Evolutionary conservation across 257 asterid species (phyloP).

Genomic region (Oldenlandia corymbosa): DNA sequence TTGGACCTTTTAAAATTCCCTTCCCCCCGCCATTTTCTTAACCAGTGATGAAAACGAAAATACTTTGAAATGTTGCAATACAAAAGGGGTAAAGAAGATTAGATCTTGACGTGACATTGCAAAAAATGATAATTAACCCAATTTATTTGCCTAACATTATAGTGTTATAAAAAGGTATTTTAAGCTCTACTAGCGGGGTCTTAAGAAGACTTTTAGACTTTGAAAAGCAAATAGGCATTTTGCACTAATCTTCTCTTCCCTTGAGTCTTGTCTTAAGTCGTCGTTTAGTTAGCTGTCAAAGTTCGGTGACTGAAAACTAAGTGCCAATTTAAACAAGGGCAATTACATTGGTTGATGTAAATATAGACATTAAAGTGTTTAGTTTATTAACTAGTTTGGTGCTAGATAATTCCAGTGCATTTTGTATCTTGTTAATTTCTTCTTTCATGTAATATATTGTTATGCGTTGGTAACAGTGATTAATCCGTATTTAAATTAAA

Average conservation of each 20-base stretch:
- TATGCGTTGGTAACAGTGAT: no score
- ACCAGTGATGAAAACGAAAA: neutral
- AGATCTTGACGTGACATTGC: no score
- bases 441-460: no score
- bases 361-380: no score
- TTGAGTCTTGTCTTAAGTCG: neutral
- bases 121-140: no score
- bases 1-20: neutral
- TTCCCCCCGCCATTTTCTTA: slow-evolving; percentile 8
- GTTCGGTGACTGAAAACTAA: slow-evolving; percentile 9
- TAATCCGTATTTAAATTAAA: no score
- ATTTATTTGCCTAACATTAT: slow-evolving; percentile 1
- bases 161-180: neutral
- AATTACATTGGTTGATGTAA: no score
- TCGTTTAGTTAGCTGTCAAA: neutral
- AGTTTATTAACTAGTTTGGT: no score
- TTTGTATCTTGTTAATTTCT: no score
- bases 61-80: no score
- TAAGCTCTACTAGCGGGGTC: neutral
- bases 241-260: neutral
- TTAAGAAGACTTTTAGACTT: neutral
- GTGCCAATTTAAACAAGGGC: no score
- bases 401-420: no score
- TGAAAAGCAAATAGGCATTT: slow-evolving; percentile 11
- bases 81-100: neutral